Conservation (phyloP, 2,329 filamentous ascomycete species). For the Zarea fungicola region DNA sequence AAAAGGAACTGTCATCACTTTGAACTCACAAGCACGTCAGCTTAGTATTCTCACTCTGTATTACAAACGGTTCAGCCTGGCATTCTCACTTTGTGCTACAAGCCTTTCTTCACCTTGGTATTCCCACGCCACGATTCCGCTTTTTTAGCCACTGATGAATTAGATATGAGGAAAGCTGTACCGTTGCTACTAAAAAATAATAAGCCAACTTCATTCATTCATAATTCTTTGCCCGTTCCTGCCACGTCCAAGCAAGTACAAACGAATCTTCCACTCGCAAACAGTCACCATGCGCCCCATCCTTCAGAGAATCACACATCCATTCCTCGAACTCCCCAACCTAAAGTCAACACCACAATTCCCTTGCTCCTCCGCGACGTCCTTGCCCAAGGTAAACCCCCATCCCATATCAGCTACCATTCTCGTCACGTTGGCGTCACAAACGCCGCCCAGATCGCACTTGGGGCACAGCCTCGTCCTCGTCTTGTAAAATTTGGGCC, state of each 20-base stretch:
- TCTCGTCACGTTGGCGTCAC: conserved; percentile 43
- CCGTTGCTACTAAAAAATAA: too few species aligned
- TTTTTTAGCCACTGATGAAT: too few species aligned
- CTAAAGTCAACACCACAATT: conserved; percentile 33
- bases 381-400: conserved; percentile 43
- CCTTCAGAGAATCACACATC: conserved; percentile 30
- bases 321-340: conserved; percentile 16
- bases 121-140: too few species aligned
- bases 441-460: conserved; percentile 35
- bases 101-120: too few species aligned
- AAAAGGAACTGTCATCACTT: too few species aligned
- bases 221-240: neutral
- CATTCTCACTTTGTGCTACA: too few species aligned
- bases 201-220: neutral
- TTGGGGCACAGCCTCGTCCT: conserved; percentile 35
- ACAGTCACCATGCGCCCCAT: neutral
- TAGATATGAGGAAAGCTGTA: too few species aligned
- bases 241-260: neutral
- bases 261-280: neutral
- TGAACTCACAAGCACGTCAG: too few species aligned
- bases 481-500: conserved; percentile 32
- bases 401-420: conserved; percentile 40
- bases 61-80: too few species aligned
- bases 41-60: too few species aligned
- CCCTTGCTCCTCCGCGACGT: conserved; percentile 29